Evolutionary conservation across 495 filamentous ascomycete genomes (phyloP), one percentile per base, ranked within the genome.

Genomic region (Talaromyces adpressus): DNA sequence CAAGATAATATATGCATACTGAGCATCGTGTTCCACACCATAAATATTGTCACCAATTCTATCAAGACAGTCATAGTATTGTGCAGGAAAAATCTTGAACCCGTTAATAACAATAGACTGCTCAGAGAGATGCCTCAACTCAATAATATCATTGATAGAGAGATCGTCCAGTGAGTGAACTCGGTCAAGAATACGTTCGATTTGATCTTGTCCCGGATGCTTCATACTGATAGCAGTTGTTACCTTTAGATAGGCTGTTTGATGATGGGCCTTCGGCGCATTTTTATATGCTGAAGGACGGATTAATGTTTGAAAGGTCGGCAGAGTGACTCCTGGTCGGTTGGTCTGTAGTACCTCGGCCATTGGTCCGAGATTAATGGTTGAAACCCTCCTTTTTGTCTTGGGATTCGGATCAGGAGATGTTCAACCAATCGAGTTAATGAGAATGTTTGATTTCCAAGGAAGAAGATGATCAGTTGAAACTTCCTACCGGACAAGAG

Each of bases 1-100:
- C 57, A 59, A 34, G 57, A 41, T 29, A 59, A 59, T n/a, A 36
- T 14, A 36, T 39, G 27, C 29, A 20, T 59, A 5, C 25, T 56
- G 52, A n/a, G 57, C 57, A 59, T 59, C 57, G 25, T 41, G 39
- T 29, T 34, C 32, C 8, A 59, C 57, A 59, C 57, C 30, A 16
- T 14, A 27, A 25, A 59, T 57, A 57, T 27, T 18, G 25, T 57
- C 30, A 59, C 57, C 29, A 36, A 59, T 16, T 59, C 36, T 59
- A 29, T 41, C 57, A 34, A 59, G 57, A 30, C 57, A 59, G 57
- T 59, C 25, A 9, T 18, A 23, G 25, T 59, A 59, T 27, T 36
- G 16, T 11, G 27, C 32, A 34, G 57, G 57, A n/a, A 27, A 36
- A 18, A 39, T 18, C 30, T 59, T 59, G 57, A 59, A 59, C 16